These are phyloP conservation scores for Mycena filopes DNA, from an alignment of 768 basidiomycete genomes.

Conservation along the genomic window DNA sequence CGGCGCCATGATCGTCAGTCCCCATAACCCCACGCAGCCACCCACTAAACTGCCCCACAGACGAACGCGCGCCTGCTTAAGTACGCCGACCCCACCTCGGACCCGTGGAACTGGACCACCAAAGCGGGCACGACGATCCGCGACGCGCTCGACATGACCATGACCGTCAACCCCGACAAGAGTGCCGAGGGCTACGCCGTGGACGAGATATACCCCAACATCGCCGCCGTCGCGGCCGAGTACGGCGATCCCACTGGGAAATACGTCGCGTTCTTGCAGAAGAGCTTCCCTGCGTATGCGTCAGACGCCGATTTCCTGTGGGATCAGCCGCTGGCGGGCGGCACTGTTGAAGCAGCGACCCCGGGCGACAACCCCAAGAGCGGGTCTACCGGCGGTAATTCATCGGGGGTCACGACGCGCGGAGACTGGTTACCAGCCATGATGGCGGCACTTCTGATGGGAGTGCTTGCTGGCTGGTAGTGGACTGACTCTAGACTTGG, in stretches of 20 bases:
- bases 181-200: conserved; percentile 49
- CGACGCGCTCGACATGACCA: conserved; percentile 66
- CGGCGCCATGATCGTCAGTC: conserved; percentile 70
- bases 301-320: conserved; percentile 61
- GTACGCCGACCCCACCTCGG: conserved; percentile 54
- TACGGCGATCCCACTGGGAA: conserved; percentile 73
- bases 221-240: conserved; percentile 64
- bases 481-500: neutral
- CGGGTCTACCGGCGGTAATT: no score
- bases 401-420: conserved; percentile 3
- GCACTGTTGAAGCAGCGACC: neutral
- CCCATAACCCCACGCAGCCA: neutral
- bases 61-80: conserved; percentile 66
- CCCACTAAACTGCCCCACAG: conserved; percentile 41
- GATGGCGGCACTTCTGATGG: neutral
- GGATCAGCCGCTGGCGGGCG: conserved; percentile 62
- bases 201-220: conserved; percentile 62
- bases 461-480: neutral
- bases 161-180: conserved; percentile 52
- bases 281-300: conserved; percentile 50
- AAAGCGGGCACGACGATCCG: conserved; percentile 65
- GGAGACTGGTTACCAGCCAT: neutral
- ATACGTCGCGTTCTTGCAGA: conserved; percentile 60
- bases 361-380: no score
- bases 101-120: conserved; percentile 63